Base-by-base conservation (phyloP, 2,329 filamentous ascomycete genomes). In the Verticillium dahliae region DNA sequence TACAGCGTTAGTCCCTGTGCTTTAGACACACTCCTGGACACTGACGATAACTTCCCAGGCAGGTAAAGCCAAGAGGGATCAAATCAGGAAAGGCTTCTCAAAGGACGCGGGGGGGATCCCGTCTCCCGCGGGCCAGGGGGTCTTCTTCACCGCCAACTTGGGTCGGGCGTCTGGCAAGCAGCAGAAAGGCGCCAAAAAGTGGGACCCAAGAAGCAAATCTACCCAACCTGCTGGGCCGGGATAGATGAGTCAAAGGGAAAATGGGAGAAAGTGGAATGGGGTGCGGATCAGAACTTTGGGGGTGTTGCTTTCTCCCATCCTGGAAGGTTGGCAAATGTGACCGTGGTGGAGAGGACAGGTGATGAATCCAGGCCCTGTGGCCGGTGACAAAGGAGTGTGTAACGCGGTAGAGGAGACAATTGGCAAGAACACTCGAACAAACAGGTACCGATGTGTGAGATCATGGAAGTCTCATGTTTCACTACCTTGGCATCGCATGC, bases 91-190 rank as follows among this genome's bases (percentile, higher is more conserved):
- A 64, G 54, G 57, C 62, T 57, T 58, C 54, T 27, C 34, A 45
- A 15, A 45, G 50, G 55, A 52, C 34, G 34, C 57, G 37, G 59
- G 58, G 37, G 61, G 68, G 66, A 68, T 60, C 45, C 45, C 45
- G 45, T 50, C n/a, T 50, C n/a, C 45, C 45, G 45, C 45, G 45
- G 35, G 45, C 45, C 22, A 18, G 45, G 45, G 41, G 35, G 9
- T 27, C n/a, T 27, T 63, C 68, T 71, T 68, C 67, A 68, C 65
- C 63, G 62, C 62, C 67, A 62, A 61, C 57, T 62, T 57, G 59
- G 63, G 57, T 60, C 50, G 62, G 62, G 62, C 66, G 60, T 54
- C 62, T 65, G 58, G 61, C 54, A 57, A 59, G 64, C 31, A 59
- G 64, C 31, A 35, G 38, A 65, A 50, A 18, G 18, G n/a, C 22